Evolutionary conservation across 306 rosid species (phyloP).

Genomic region (Lathyrus tuberosus): DNA sequence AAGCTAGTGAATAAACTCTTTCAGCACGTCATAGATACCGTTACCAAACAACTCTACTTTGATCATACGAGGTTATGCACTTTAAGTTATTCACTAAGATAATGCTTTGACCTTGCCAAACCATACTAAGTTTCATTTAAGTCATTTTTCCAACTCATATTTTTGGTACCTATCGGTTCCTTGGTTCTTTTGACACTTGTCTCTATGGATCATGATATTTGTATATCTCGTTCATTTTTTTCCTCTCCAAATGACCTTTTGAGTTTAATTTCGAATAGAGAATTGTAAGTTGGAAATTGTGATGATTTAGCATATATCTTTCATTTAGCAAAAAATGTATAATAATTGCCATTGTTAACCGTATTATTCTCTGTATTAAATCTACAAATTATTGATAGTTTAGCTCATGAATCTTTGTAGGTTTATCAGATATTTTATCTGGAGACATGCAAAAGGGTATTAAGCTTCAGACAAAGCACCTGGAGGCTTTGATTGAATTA

Average conservation of each 20-base stretch:
- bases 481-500: slow-evolving; percentile 86
- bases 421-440: slow-evolving; percentile 82
- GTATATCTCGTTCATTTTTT: slow-evolving; percentile 4
- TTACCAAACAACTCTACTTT: neutral
- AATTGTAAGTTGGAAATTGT: slow-evolving; percentile 13
- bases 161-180: neutral
- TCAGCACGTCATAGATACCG: neutral
- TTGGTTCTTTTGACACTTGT: slow-evolving; percentile 16
- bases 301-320: slow-evolving; percentile 27
- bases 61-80: neutral
- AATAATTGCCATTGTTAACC: slow-evolving; percentile 15
- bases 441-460: slow-evolving; percentile 98
- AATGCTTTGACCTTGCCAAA: neutral
- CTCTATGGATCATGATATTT: neutral
- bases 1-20: neutral
- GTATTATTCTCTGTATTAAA: slow-evolving; percentile 22
- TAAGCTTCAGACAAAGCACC: slow-evolving; percentile 88
- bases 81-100: neutral
- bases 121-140: neutral
- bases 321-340: neutral
- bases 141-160: neutral
- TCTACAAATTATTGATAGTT: slow-evolving; percentile 28
- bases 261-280: slow-evolving; percentile 18
- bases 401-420: slow-evolving; percentile 51
- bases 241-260: neutral